Base-by-base conservation (phyloP, 225 moss, liverwort and hornwort species). In the Asterella californica region DNA sequence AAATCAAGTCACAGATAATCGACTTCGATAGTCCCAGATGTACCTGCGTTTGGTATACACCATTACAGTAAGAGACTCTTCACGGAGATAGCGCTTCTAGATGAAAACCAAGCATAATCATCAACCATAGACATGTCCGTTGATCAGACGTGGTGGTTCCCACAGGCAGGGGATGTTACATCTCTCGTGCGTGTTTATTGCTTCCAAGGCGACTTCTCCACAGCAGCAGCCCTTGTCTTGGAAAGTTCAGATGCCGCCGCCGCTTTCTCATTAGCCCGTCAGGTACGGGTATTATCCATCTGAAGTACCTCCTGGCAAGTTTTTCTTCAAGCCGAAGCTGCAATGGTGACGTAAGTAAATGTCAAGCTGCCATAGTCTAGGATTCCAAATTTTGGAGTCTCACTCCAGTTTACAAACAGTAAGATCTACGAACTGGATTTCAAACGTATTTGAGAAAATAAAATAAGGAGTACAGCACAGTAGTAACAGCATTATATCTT, bases 111-210 rank as follows among this genome's bases (percentile, higher is more conserved):
- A 62, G 24, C n/a, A 24, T 38, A 30, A 1, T 69, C 7, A 69
- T 36, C 0, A 12, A 21, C 24, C 45, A 0, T 1, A 24, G 1
- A 25, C 37, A 45, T 38, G 70, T 70, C 24, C 42, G 1, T 38
- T 46, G 38, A 70, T 34, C 2, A 65, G 17, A 70, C 17, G 3
- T 70, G n/a, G 74, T 67, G 17, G 75, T 17, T 22, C 17, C 15
- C 81, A 72, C 84, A 96, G 94, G 93, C 99, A 86, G 88, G 91
- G 82, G 99, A 99, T 64, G 79, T 85, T 63, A 86, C 87, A 75
- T 99, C 99, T 79, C 77, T 95, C 53, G 91, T 95, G 77, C 86
- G 95, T 74, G 91, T 99, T 24, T 85, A 99, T 81, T 93, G 93
- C 82, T 89, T 90, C 73, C 89, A 92, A 76, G 91, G 95, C 53